phyloP scores from a whole-genome alignment of 495 filamentous ascomycete genomes.

The Choiromyces venosus region DNA sequence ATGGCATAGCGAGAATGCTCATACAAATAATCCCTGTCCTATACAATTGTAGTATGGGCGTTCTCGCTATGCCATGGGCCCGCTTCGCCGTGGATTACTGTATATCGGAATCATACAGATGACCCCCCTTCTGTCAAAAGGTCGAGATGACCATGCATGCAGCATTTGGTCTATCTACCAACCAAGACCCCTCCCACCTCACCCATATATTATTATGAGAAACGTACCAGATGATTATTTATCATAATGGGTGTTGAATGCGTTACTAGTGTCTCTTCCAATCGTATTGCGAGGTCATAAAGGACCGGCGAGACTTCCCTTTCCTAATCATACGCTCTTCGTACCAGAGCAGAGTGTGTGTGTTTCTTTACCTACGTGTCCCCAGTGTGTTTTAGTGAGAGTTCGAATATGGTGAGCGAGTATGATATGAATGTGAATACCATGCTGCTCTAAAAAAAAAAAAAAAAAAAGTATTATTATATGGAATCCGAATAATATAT shows the following conservation, averaged over 20 bases:
- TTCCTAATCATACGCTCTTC: background rate
- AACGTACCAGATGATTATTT: background rate
- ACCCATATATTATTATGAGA: background rate
- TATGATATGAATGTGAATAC: background rate
- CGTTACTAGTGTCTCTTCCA: background rate
- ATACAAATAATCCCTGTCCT: too few species aligned
- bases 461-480: background rate
- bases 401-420: background rate
- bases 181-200: background rate
- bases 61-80: too few species aligned
- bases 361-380: background rate
- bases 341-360: background rate
- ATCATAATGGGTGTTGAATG: background rate
- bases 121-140: background rate
- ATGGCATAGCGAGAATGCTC: too few species aligned
- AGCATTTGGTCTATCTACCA: background rate
- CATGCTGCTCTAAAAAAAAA: background rate
- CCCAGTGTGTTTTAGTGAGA: background rate
- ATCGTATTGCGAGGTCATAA: background rate
- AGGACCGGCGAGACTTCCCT: background rate
- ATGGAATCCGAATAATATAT: background rate
- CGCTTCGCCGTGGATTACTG: too few species aligned
- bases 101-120: conserved; percentile 2
- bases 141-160: background rate
- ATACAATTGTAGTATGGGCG: too few species aligned